These are phyloP conservation scores for Pseudisothecium myosuroides DNA, from an alignment of 225 moss, liverwort and hornwort genomes.

Conservation along the genomic window DNA sequence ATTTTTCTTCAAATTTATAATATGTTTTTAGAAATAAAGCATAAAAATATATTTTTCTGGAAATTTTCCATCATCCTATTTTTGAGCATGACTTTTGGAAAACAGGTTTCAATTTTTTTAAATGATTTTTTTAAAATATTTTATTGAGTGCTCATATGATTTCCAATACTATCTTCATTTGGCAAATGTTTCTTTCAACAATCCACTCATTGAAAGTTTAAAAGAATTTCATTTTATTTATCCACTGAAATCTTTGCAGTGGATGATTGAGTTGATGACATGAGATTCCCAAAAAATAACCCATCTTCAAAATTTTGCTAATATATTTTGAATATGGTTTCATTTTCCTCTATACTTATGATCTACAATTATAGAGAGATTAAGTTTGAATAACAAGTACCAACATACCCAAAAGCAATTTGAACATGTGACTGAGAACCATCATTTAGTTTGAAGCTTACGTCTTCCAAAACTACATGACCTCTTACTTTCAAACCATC, in stretches of 20 bases:
- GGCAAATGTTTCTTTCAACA: not conserved
- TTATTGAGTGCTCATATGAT: not conserved
- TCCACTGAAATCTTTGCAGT: not conserved
- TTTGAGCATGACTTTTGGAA: not conserved
- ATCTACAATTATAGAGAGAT: not conserved
- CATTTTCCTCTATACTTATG: not conserved
- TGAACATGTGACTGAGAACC: not conserved
- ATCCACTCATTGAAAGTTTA: too few species aligned
- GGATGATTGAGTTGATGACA: too few species aligned
- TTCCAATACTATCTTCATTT: not conserved
- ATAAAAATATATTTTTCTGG: not conserved
- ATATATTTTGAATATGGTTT: not conserved
- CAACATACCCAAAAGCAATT: conserved; percentile 15
- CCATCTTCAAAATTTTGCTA: not conserved
- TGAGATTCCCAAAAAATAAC: fast-evolving
- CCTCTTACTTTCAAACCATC: not conserved
- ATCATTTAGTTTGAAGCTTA: not conserved
- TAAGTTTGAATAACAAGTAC: not conserved
- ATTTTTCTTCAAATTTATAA: not conserved
- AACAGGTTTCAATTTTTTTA: too few species aligned
- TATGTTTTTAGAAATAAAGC: not conserved
- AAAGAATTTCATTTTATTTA: too few species aligned
- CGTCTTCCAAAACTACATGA: not conserved
- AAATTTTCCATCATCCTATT: too few species aligned
- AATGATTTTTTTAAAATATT: not conserved